Base-by-base conservation (phyloP, 805 yeast species). In the Maudiozyma pseudohumilis region DNA sequence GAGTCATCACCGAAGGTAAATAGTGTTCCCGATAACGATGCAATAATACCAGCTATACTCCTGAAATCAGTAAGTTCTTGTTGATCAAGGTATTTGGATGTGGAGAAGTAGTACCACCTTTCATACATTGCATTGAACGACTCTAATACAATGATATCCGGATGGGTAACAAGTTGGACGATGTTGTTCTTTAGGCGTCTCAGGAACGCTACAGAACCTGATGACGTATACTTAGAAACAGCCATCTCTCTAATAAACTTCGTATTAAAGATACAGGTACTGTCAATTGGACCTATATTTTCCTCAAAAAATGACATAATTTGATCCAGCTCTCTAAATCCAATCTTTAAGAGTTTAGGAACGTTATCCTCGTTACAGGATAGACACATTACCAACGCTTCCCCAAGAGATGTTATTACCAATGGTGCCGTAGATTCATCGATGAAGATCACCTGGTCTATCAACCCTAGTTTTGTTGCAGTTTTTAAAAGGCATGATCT, bases 191-290 rank as follows among this genome's bases (percentile, higher is more conserved):
- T 68, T 39, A 80, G 60, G 43, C 72, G 70, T 52, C 81, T 80
- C 49, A 80, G 86, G 25, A 80, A 65, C 0, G 92, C 85, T 15
- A 80, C 78, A 18, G 77, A 67, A 20, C 92, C 87, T 0, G 86
- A 77, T 30, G 80, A 73, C 2, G 78, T 70, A 21, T 64, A 60
- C n/a, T 65, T 70, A 41, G 77, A 86, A 4, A 69, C 54, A 2
- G 72, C 56, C 29, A 82, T 61, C 2, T 66, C 63, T 8, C 46
- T 39, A 32, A 69, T 66, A 17, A 74, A 62, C 1, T 55, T 61
- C 3, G 52, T 35, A 40, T 72, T 47, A 18, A 38, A 41, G 10
- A 40, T 34, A 23, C 39, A 44, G 1, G 31, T 44, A 13, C 39
- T 45, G 18, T 53, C 59, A 1, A 47, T 40, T 8, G 43, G 25